These are phyloP conservation scores for Lodderomyces beijingensis DNA, from an alignment of 1,139 yeast genomes.

Conservation along the genomic window DNA sequence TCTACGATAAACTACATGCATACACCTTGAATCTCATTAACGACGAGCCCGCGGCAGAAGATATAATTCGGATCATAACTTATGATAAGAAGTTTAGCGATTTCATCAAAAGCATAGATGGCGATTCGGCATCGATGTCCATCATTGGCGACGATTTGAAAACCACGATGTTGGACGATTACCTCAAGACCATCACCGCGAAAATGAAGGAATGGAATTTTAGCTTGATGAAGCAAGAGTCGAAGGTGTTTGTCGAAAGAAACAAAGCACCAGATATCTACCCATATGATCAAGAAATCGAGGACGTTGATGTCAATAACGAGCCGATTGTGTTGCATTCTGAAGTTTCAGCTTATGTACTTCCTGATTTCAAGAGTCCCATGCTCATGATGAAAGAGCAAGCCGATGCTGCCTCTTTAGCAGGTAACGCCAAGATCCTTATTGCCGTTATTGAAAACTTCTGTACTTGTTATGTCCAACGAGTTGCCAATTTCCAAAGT, in stretches of 20 bases:
- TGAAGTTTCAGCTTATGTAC: constrained; percentile 67
- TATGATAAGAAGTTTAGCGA: constrained; percentile 66
- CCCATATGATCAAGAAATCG: constrained; percentile 36
- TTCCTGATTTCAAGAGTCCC: constrained; percentile 45
- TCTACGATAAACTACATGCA: constrained; percentile 63
- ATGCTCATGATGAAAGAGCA: constrained; percentile 85
- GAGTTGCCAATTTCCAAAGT: constrained; percentile 59
- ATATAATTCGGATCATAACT: constrained; percentile 60
- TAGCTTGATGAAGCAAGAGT: constrained; percentile 63
- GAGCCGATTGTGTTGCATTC: constrained; percentile 60
- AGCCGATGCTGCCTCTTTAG: constrained; percentile 87
- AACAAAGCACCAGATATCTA: constrained; percentile 65
- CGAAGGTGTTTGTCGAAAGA: constrained; percentile 56
- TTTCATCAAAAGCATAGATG: constrained; percentile 34
- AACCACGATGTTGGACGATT: constrained; percentile 62
- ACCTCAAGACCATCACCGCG: constrained; percentile 58
- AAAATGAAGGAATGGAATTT: constrained; percentile 83
- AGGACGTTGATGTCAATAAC: constrained; percentile 45
- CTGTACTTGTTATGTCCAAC: constrained; percentile 52
- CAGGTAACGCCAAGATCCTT: constrained; percentile 77
- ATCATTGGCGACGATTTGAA: constrained; percentile 70
- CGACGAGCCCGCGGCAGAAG: constrained; percentile 69
- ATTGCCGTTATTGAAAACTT: constrained; percentile 82
- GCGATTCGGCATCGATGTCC: constrained; percentile 33
- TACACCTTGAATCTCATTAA: constrained; percentile 61